These are phyloP conservation scores for Alternaria sp. DNA, from an alignment of 2,329 filamentous ascomycete genomes.

Conservation along the genomic window DNA sequence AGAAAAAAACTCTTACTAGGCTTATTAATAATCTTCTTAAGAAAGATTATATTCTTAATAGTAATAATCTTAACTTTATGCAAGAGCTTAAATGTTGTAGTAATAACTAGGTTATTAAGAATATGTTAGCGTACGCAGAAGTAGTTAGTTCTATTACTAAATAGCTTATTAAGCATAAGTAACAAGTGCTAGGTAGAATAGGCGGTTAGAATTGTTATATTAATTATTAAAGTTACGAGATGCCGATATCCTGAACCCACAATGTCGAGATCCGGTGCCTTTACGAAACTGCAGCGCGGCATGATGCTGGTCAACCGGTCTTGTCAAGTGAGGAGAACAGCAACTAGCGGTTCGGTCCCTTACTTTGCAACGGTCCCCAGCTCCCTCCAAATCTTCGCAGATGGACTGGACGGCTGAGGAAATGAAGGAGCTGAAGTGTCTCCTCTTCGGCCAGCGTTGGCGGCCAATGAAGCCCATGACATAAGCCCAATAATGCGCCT, in stretches of 20 bases:
- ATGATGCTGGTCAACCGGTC: neutral
- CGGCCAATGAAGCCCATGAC: conserved; percentile 34
- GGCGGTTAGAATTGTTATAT: no score
- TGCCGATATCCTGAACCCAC: conserved; percentile 11
- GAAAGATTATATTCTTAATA: no score
- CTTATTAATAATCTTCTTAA: no score
- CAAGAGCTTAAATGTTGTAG: no score
- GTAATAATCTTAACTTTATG: no score
- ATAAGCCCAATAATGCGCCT: conserved; percentile 29
- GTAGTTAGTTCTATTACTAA: no score
- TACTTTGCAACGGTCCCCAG: conserved; percentile 10
- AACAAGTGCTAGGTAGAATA: no score
- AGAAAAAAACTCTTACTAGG: no score
- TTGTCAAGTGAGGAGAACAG: neutral
- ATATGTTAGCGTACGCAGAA: no score
- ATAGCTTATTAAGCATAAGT: no score
- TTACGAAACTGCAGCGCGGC: conserved; percentile 11
- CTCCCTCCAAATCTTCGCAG: conserved; percentile 9
- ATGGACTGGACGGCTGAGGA: conserved; percentile 22
- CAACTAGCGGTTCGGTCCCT: conserved; percentile 11
- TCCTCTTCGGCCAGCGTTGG: conserved; percentile 26
- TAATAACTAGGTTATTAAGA: no score
- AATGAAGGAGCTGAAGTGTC: conserved; percentile 36
- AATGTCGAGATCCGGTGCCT: neutral
- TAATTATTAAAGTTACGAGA: no score